These are phyloP conservation scores for Sarcodon sp. DNA, from an alignment of 768 basidiomycete species.

Conservation along the genomic window DNA sequence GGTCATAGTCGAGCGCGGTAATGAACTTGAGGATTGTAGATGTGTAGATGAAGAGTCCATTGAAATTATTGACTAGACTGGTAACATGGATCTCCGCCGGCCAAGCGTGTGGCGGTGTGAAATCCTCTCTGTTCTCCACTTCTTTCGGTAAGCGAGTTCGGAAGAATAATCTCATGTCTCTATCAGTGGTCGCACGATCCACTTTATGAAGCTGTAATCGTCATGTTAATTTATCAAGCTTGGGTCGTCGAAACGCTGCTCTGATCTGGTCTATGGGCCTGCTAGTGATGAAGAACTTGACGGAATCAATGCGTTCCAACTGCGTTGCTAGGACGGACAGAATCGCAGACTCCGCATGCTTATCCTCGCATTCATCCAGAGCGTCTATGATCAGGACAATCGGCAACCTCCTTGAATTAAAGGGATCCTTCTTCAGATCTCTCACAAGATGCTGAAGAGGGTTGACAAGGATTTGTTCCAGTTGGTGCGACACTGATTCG, in stretches of 20 bases:
- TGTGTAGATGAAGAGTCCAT: conserved; percentile 12
- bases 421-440: background rate
- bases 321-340: conserved; percentile 1
- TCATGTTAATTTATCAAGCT: background rate
- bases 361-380: conserved; percentile 4
- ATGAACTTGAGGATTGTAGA: conserved; percentile 11
- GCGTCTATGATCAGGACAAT: conserved; percentile 3
- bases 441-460: background rate
- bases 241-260: background rate
- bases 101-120: background rate
- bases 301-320: background rate
- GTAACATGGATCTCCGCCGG: background rate
- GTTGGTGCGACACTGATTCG: background rate
- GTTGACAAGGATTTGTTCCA: background rate
- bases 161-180: conserved; percentile 2
- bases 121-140: background rate
- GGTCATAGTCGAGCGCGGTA: conserved; percentile 1
- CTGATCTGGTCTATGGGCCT: conserved; percentile 4
- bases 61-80: background rate
- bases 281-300: conserved; percentile 8
- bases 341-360: conserved; percentile 2
- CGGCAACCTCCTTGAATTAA: background rate
- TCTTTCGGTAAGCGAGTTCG: background rate
- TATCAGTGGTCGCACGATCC: background rate
- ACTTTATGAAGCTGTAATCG: background rate